Percentiles rank a stretch among this genome's conserved stretches.
These are phyloP conservation scores for Viridothelium virens DNA, from an alignment of 495 filamentous ascomycete genomes.

Conservation along the genomic window DNA sequence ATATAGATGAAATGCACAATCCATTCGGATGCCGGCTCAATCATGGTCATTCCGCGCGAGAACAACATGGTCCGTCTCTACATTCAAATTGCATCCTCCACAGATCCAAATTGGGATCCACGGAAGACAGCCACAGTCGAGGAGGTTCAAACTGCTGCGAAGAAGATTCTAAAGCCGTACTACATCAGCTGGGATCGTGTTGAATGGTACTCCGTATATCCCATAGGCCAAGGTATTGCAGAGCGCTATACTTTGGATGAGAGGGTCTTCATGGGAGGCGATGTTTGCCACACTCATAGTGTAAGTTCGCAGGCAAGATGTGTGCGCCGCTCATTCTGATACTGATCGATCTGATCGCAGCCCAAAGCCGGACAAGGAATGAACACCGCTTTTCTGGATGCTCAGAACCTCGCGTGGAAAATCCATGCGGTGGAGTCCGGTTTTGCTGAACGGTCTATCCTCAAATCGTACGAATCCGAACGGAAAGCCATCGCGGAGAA, in stretches of 20 bases:
- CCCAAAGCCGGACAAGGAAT: constrained; percentile 72
- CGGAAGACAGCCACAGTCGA: constrained; percentile 43
- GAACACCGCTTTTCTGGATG: constrained; percentile 51
- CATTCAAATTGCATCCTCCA: constrained; percentile 47
- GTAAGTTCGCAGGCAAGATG: constrained; percentile 28
- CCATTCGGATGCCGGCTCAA: constrained; percentile 42
- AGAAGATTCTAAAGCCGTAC: constrained; percentile 55
- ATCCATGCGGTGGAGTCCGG: constrained; percentile 52
- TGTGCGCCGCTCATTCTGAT: too few species aligned
- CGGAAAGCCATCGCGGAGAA: constrained; percentile 61
- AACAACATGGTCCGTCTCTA: constrained; percentile 41
- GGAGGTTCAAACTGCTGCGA: constrained; percentile 53
- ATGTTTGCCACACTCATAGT: constrained; percentile 54
- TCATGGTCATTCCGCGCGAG: constrained; percentile 42
- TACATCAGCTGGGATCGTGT: constrained; percentile 50
- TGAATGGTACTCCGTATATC: constrained; percentile 52
- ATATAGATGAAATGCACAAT: constrained; percentile 81
- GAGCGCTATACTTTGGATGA: constrained; percentile 53
- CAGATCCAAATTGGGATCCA: constrained; percentile 52
- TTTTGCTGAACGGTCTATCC: constrained; percentile 44
- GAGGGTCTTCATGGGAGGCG: constrained; percentile 57
- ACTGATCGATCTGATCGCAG: constrained; percentile 42
- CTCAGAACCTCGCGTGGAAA: constrained; percentile 73
- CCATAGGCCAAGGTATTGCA: constrained; percentile 68
- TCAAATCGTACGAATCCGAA: constrained; percentile 64